Percentiles rank a stretch among this genome's conserved stretches.
Conservation (phyloP, 345 rosid species). For the Rhodamnia rubescens region DNA sequence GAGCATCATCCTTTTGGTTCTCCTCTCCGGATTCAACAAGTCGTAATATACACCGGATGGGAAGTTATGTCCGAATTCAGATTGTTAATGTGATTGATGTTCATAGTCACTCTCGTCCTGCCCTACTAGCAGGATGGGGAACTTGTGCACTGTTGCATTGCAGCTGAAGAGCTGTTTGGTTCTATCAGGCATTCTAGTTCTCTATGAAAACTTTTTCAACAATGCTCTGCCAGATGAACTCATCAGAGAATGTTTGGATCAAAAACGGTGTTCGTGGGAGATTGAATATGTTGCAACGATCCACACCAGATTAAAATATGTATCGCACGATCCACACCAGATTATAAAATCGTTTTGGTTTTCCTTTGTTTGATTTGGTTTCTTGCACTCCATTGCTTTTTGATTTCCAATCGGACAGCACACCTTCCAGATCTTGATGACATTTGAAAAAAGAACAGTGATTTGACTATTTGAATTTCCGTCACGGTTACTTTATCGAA, state of each 20-base stretch:
- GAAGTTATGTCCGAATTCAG: neutral
- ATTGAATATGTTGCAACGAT: neutral
- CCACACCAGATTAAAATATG: neutral
- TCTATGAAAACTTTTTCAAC: neutral
- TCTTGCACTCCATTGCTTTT: too few species aligned
- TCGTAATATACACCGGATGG: neutral
- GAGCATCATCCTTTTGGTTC: neutral
- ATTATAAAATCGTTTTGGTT: neutral
- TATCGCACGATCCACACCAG: neutral
- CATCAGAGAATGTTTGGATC: neutral
- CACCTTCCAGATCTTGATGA: too few species aligned
- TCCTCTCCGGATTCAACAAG: neutral
- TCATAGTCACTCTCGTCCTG: neutral
- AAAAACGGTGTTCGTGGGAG: neutral
- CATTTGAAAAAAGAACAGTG: neutral
- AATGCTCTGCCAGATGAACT: neutral
- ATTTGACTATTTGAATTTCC: neutral
- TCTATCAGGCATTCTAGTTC: neutral
- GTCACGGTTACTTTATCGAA: neutral
- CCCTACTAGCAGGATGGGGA: neutral
- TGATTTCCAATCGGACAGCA: too few species aligned
- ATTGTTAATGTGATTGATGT: neutral
- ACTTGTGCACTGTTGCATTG: neutral
- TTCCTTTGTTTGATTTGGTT: too few species aligned
- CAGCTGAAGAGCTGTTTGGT: neutral